Percentiles rank a stretch among this genome's conserved stretches.
These are phyloP conservation scores for Aotearoamyces nothofagi DNA, from an alignment of 2,329 filamentous ascomycete genomes.

Conservation along the genomic window DNA sequence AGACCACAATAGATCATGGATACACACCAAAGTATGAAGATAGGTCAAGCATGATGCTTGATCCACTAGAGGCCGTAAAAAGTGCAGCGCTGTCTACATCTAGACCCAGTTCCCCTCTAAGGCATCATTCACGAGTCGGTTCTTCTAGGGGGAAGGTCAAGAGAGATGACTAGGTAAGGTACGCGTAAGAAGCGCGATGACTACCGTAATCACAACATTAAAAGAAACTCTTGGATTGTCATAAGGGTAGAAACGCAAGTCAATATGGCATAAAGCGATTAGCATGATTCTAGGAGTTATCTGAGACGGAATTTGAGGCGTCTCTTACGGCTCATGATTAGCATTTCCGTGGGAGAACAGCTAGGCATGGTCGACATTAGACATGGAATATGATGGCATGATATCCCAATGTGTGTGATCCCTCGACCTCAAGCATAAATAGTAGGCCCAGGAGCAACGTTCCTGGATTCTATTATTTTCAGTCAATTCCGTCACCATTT, in stretches of 20 bases:
- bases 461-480: no score
- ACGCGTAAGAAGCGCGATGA: background rate
- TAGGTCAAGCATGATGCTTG: constrained; percentile 14
- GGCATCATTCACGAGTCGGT: constrained; percentile 26
- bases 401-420: no score
- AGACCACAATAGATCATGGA: constrained; percentile 28
- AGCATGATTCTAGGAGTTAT: background rate
- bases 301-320: background rate
- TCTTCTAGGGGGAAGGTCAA: constrained; percentile 22
- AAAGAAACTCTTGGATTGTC: background rate
- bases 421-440: no score
- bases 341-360: no score
- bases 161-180: constrained; percentile 19
- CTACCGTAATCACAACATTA: background rate
- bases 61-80: constrained; percentile 18
- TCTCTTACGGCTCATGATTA: no score
- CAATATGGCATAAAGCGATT: background rate
- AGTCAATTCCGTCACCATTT: no score
- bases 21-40: constrained; percentile 18
- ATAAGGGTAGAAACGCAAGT: background rate
- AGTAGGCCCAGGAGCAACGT: no score
- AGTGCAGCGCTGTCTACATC: constrained; percentile 35
- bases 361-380: no score
- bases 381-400: no score
- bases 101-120: constrained; percentile 29